Base-by-base conservation (phyloP, 225 moss, liverwort and hornwort genomes). In the Takakia lepidozioides region DNA sequence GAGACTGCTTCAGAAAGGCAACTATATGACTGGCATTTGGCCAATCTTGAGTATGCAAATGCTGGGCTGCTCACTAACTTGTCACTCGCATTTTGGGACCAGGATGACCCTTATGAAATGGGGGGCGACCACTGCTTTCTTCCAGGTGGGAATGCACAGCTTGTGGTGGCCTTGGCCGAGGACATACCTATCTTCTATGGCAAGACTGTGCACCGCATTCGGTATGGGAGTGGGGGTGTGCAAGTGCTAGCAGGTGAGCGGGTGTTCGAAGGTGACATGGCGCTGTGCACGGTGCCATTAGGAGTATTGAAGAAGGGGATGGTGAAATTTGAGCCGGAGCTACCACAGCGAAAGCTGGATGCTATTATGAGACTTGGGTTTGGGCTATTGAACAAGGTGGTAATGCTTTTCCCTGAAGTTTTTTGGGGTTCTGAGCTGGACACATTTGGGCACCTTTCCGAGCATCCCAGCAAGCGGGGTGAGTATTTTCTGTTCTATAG, bases 71-170 rank as follows among this genome's bases (percentile, higher is more conserved):
- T 75, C 11, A 54, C 64, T 50, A 71, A 80, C 23, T 34, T 80
- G 34, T 68, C 71, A 15, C 43, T 75, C 17, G 67, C 71, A 53
- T 67, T 66, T 57, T 68, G 80, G 75, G 68, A 80, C 46, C 71
- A 80, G 51, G 67, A 80, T 56, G 80, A 80, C 1, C 70, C 61
- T 22, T 80, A 68, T 43, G 65, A 80, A 57, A 75, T 80, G 64
- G 71, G 71, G 21, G 80, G 71, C 39, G 75, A 80, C 38, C 75
- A 80, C 54, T 80, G 68, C 28, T 80, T 74, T 20, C 47, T 80
- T 42, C 56, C 51, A n/a, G 52, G 71, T 46, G 65, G 71, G 10
- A 80, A 80, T 34, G 55, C 49, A 13, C 62, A 64, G 48, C 38
- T 80, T 3, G 58, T 75, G 8, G 26, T 62, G 38, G 75, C 71